These are phyloP conservation scores for Fusarium hainanense DNA, from an alignment of 2,329 filamentous ascomycete genomes.

Conservation along the genomic window DNA sequence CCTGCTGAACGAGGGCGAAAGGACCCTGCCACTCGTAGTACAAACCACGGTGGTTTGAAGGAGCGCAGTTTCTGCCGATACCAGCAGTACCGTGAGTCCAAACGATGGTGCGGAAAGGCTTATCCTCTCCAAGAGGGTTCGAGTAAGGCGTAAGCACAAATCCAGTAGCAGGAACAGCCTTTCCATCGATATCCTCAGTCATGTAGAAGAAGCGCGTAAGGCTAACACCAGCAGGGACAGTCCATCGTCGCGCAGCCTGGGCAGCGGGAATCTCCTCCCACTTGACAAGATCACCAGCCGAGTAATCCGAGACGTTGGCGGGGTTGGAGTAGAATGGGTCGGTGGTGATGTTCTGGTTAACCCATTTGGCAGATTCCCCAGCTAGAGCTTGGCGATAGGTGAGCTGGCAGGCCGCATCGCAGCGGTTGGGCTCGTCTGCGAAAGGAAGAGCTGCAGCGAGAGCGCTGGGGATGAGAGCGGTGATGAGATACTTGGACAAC, in stretches of 20 bases:
- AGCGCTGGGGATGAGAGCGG: background rate
- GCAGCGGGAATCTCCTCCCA: slow-evolving; percentile 14
- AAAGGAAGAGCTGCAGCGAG: background rate
- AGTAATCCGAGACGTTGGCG: background rate
- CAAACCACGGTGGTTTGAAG: background rate
- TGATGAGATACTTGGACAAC: background rate
- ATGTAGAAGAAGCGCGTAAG: slow-evolving; percentile 22
- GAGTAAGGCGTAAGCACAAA: slow-evolving; percentile 16
- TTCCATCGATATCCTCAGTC: slow-evolving; percentile 15
- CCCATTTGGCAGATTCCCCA: background rate
- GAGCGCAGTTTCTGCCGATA: slow-evolving; percentile 7
- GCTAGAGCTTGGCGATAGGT: slow-evolving; percentile 1
- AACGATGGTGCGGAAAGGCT: slow-evolving; percentile 19
- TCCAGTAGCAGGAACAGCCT: slow-evolving; percentile 9
- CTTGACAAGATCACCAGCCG: slow-evolving; percentile 13
- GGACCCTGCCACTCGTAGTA: slow-evolving; percentile 17
- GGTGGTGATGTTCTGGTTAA: background rate
- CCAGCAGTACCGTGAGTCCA: slow-evolving; percentile 28
- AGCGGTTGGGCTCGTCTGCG: slow-evolving; percentile 3
- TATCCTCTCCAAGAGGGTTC: slow-evolving; percentile 14
- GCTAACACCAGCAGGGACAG: slow-evolving; percentile 1
- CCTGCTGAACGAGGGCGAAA: background rate
- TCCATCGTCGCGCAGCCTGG: slow-evolving; percentile 8
- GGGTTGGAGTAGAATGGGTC: slow-evolving; percentile 21
- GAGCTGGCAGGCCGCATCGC: slow-evolving; percentile 12